Percentiles rank a stretch among this genome's conserved stretches.
phyloP scores from a whole-genome alignment of 345 rosid species.

The Mangifera indica region DNA sequence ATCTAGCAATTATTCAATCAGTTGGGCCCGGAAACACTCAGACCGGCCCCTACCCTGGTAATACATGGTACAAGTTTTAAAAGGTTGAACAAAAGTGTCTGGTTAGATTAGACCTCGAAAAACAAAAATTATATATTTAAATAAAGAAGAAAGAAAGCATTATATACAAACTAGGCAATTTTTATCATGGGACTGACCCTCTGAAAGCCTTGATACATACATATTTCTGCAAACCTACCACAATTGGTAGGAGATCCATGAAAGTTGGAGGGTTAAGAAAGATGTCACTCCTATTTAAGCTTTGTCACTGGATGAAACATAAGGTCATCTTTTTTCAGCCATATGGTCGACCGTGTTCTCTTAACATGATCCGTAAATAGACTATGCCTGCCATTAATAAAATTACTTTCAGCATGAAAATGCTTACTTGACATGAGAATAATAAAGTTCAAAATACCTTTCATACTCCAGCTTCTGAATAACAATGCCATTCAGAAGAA shows the following conservation, averaged over 20 bases:
- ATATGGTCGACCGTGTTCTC: conserved; percentile 66
- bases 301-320: conserved; percentile 44
- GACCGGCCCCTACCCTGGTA: too few species aligned
- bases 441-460: conserved; percentile 41
- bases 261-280: background rate
- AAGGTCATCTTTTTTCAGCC: conserved; percentile 60
- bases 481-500: conserved; percentile 81
- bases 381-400: conserved; percentile 47
- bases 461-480: conserved; percentile 81
- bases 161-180: background rate
- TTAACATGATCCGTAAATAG: conserved; percentile 65
- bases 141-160: background rate
- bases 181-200: background rate
- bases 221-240: too few species aligned
- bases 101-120: too few species aligned
- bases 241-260: too few species aligned
- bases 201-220: background rate
- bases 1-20: too few species aligned
- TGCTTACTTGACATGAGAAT: background rate
- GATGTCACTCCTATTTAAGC: conserved; percentile 18
- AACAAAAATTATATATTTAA: background rate
- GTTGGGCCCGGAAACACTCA: too few species aligned
- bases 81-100: too few species aligned
- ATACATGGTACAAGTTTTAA: too few species aligned
- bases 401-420: background rate